Percentiles rank a stretch among this genome's conserved stretches.
Evolutionary conservation across 2,329 filamentous ascomycete genomes (phyloP).

Genomic region (Aspergillus thermomutatus): DNA sequence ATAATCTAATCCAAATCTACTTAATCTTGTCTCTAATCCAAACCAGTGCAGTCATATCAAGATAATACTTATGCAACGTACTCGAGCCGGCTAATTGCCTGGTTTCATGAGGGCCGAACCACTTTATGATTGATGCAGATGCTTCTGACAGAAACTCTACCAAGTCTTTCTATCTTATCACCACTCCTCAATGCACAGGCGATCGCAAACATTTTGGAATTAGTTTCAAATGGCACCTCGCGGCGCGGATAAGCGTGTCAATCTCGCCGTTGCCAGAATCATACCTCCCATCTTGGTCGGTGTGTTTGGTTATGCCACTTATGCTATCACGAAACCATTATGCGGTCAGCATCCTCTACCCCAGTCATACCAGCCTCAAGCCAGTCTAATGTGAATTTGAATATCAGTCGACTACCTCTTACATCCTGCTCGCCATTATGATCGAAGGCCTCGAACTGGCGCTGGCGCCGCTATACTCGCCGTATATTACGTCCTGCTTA

Average conservation of each 20-base stretch:
- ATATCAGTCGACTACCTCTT: conserved; percentile 68
- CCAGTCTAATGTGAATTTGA: not conserved
- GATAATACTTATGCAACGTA: not conserved
- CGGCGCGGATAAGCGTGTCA: conserved; percentile 42
- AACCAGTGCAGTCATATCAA: not conserved
- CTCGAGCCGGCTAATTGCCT: not conserved
- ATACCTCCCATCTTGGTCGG: conserved; percentile 68
- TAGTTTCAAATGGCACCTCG: conserved; percentile 29
- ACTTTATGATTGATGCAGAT: not conserved
- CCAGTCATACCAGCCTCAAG: not conserved
- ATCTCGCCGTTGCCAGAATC: conserved; percentile 59
- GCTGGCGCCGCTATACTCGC: conserved; percentile 67
- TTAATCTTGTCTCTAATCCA: not conserved
- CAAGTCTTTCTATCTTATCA: conserved; percentile 2
- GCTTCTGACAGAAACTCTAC: not conserved
- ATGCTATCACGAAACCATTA: conserved; percentile 64
- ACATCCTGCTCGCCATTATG: conserved; percentile 40
- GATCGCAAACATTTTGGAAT: conserved; percentile 13
- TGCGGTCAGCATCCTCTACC: conserved; percentile 55
- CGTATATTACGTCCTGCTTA: conserved; percentile 68
- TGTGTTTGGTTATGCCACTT: conserved; percentile 67
- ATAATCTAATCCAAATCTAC: not conserved
- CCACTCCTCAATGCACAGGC: conserved; percentile 12
- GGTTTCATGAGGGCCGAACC: not conserved
- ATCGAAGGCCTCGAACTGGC: conserved; percentile 46